Base-by-base conservation (phyloP, 129 eudicot species). In the Flaveria brownii region DNA sequence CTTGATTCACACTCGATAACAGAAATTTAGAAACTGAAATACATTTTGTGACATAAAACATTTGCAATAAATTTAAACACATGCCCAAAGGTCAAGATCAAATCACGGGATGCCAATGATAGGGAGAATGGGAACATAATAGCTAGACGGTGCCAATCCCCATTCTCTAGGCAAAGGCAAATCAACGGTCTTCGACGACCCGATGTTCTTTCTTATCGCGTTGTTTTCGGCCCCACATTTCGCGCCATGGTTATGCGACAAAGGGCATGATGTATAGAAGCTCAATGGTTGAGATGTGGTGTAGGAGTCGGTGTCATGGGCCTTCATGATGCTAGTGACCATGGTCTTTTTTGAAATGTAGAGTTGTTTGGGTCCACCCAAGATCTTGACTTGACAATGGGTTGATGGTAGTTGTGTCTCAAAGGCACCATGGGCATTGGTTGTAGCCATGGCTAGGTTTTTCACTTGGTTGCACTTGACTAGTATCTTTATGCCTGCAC, bases 91-190 rank as follows among this genome's bases (percentile, higher is more conserved):
- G 10, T 55, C 15, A 66, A 17, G 25, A 81, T 17, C 51, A 15
- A 60, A 23, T 83, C 72, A 92, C 12, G 98, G 98, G 18, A 92
- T 88, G 16, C 98, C 98, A 2, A 92, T 92, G 62, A 92, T 92
- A 63, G 98, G 98, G 46, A 92, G 0, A 74, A 90, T 80, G 0
- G 98, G 98, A 39, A 82, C 45, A 77, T 90, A 92, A 73, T 81
- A 90, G 92, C 98, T 92, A 59, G 92, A 74, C 67, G 98, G 98
- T 30, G 96, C 89, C 3, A 92, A 60, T 23, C 98, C 98, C 92
- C 90, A 92, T 77, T 92, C 98, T 70, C 77, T 86, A 20, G 98
- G 98, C 64, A 92, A 11, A 46, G 98, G 96, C 62, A 90, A 33
- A 78, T 92, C 87, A 68, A 92, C 50, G 33, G 92, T 90, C 67